phyloP scores from a whole-genome alignment of 1,284 basidiomycete genomes.

The Hypsizygus ulmarius region DNA sequence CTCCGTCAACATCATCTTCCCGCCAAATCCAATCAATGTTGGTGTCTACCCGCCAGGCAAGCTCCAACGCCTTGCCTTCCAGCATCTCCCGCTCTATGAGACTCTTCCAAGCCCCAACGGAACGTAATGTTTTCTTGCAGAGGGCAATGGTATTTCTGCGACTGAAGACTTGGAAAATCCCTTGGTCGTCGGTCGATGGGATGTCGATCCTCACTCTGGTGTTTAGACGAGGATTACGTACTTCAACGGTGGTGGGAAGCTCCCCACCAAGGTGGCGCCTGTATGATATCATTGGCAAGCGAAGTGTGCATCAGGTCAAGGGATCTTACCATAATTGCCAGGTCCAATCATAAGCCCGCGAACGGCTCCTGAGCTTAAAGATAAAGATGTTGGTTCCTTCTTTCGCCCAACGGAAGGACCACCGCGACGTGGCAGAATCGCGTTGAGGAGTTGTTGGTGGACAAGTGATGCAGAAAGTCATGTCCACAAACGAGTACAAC shows the following conservation, averaged over 20 bases:
- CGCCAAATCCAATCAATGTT: constrained; percentile 82
- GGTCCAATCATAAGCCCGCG: constrained; percentile 76
- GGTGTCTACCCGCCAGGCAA: constrained; percentile 74
- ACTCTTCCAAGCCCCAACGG: constrained; percentile 59
- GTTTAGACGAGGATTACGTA: constrained; percentile 48
- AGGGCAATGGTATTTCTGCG: constrained; percentile 58
- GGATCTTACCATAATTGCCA: constrained; percentile 73
- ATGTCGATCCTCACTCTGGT: constrained; percentile 65
- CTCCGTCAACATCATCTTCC: constrained; percentile 59
- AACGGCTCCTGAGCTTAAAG: constrained; percentile 71
- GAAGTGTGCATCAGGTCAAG: background rate
- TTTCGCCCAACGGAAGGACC: constrained; percentile 44
- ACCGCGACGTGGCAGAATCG: constrained; percentile 38
- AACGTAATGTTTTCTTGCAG: constrained; percentile 51
- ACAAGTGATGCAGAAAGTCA: constrained; percentile 76
- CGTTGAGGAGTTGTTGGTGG: constrained; percentile 47
- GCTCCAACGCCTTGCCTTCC: constrained; percentile 59
- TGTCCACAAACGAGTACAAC: constrained; percentile 78
- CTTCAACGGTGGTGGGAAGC: constrained; percentile 45
- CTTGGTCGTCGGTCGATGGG: constrained; percentile 42
- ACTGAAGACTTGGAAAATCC: constrained; percentile 45
- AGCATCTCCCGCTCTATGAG: constrained; percentile 53
- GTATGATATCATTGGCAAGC: constrained; percentile 3
- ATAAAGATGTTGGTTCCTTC: constrained; percentile 78
- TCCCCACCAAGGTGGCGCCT: constrained; percentile 63